A percentile compares a stretch with the other conserved stretches of the same genome.
phyloP scores from a whole-genome alignment of 202 grass and related monocot species.

The Tripidium arundinaceum region DNA sequence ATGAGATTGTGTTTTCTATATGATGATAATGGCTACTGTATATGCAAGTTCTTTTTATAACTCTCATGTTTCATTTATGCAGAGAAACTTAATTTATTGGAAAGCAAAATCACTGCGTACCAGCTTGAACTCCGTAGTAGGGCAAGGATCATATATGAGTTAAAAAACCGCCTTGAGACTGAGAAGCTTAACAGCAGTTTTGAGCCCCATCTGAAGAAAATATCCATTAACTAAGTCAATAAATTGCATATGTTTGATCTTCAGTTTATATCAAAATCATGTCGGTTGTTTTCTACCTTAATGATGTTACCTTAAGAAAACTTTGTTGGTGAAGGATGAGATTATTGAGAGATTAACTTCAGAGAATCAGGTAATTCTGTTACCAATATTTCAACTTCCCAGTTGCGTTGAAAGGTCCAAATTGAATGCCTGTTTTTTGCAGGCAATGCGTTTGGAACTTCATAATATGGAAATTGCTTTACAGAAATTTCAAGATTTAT shows the following conservation, averaged over 20 bases:
- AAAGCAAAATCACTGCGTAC: constrained; percentile 60
- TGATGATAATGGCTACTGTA: not conserved
- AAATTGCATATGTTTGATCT: not conserved
- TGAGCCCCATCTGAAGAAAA: constrained; percentile 63
- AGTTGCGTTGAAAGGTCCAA: not conserved
- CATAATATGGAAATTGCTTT: constrained; percentile 58
- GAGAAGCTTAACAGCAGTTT: constrained; percentile 60
- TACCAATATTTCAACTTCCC: not conserved
- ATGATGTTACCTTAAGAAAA: constrained; percentile 64
- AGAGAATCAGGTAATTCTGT: constrained; percentile 66
- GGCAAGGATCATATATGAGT: constrained; percentile 55
- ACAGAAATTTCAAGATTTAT: constrained; percentile 55
- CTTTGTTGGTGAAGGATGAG: constrained; percentile 65
- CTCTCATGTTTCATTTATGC: constrained; percentile 24
- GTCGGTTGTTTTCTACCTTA: constrained; percentile 46
- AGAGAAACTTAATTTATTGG: constrained; percentile 63
- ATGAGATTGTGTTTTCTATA: not conserved
- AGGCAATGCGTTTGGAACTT: constrained; percentile 59
- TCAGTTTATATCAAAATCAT: constrained; percentile 5
- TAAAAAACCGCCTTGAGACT: constrained; percentile 53
- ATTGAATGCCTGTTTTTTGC: constrained; percentile 12
- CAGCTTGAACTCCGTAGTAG: constrained; percentile 64
- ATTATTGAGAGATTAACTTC: constrained; percentile 62
- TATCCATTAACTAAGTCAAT: constrained; percentile 48
- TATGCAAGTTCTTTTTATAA: constrained; percentile 31